Percentiles rank a stretch among this genome's conserved stretches.
Conservation (phyloP, 2,329 filamentous ascomycete species). For the Fragosphaeria purpurea region DNA sequence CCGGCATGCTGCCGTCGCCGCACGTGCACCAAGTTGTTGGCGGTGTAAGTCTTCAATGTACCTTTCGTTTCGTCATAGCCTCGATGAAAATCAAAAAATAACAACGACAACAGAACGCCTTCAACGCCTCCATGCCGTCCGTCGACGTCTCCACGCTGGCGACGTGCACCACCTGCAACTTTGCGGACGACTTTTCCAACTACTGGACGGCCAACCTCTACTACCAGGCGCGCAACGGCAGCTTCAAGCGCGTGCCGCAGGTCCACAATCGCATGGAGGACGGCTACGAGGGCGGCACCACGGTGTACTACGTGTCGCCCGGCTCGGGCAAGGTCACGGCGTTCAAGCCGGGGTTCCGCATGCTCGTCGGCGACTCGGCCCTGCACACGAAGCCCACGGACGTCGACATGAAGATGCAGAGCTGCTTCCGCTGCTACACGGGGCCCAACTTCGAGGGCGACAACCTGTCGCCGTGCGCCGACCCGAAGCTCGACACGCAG, state of each 20-base stretch:
- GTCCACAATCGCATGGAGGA: slow-evolving; percentile 25
- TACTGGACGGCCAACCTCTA: slow-evolving; percentile 29
- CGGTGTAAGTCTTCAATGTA: slow-evolving; percentile 1
- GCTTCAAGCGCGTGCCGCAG: slow-evolving; percentile 23
- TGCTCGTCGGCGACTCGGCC: slow-evolving; percentile 27
- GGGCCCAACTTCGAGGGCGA: slow-evolving; percentile 29
- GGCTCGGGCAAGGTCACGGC: slow-evolving; percentile 24
- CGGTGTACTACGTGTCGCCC: slow-evolving; percentile 29
- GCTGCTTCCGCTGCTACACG: slow-evolving; percentile 30
- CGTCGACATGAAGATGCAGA: slow-evolving; percentile 21
- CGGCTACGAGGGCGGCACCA: slow-evolving; percentile 24
- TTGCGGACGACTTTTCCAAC: slow-evolving; percentile 28
- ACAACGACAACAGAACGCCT: slow-evolving; percentile 18
- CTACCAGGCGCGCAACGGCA: slow-evolving; percentile 25
- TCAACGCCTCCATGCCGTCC: slow-evolving; percentile 17
- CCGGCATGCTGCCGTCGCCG: slow-evolving; percentile 3
- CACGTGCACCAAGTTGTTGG: slow-evolving; percentile 8
- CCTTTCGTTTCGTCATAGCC: not conserved
- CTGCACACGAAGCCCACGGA: slow-evolving; percentile 18
- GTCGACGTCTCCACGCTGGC: slow-evolving; percentile 18
- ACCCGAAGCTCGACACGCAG: slow-evolving; percentile 34
- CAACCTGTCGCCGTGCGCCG: slow-evolving; percentile 26
- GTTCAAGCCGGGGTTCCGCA: slow-evolving; percentile 31
- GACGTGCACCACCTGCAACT: slow-evolving; percentile 30
- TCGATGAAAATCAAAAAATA: no score